These are phyloP conservation scores for Cadophora malorum DNA, from an alignment of 2,329 filamentous ascomycete genomes.

Conservation along the genomic window DNA sequence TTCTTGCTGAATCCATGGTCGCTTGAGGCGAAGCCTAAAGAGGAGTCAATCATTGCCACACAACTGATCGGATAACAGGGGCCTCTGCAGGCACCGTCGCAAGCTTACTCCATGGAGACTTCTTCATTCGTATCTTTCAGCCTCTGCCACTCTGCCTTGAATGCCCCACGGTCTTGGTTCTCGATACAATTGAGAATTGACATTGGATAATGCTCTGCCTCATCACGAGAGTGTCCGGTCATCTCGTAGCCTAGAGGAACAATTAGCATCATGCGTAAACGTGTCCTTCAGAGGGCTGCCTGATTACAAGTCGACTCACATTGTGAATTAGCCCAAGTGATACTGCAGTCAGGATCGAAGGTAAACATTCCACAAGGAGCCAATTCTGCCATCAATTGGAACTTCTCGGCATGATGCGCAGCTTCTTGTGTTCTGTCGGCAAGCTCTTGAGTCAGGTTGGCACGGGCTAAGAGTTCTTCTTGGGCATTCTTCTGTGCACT, in stretches of 20 bases:
- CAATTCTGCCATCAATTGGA: slow-evolving; percentile 38
- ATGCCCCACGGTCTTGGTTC: slow-evolving; percentile 64
- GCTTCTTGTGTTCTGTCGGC: slow-evolving; percentile 37
- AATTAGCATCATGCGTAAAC: background rate
- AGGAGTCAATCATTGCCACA: background rate
- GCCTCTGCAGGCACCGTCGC: background rate
- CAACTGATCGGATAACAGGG: background rate
- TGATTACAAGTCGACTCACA: slow-evolving; percentile 28
- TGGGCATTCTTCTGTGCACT: slow-evolving; percentile 36
- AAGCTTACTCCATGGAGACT: slow-evolving; percentile 67
- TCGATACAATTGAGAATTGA: slow-evolving; percentile 74
- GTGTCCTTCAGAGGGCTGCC: background rate
- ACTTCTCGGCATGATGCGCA: slow-evolving; percentile 34
- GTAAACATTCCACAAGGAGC: slow-evolving; percentile 39
- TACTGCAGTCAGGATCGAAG: slow-evolving; percentile 33
- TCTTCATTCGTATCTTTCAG: slow-evolving; percentile 70
- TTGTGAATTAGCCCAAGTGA: slow-evolving; percentile 40
- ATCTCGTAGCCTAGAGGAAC: slow-evolving; percentile 62
- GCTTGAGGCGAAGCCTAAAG: slow-evolving; percentile 51
- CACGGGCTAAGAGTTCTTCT: slow-evolving; percentile 31
- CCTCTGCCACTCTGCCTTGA: slow-evolving; percentile 66
- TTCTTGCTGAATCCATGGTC: slow-evolving; percentile 62
- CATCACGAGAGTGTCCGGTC: slow-evolving; percentile 65
- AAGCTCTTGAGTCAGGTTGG: slow-evolving; percentile 33
- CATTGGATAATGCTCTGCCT: slow-evolving; percentile 57